Conservation (phyloP, 768 basidiomycete species). For the Cystobasidium tubakii region DNA sequence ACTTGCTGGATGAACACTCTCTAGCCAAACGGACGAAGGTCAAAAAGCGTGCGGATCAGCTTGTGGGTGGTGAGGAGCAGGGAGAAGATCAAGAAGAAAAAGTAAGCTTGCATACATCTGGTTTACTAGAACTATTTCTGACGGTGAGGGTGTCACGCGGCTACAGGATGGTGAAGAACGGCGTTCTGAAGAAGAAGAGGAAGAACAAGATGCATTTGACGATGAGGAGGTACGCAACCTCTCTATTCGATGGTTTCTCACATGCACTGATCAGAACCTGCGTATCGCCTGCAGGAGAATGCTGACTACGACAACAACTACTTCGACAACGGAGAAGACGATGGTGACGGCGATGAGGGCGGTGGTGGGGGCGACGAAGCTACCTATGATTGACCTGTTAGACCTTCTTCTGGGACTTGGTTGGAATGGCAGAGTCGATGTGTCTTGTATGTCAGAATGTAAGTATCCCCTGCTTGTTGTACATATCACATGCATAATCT, state of each 20-base stretch:
- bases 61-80: constrained; percentile 12
- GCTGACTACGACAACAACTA: constrained; percentile 37
- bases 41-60: constrained; percentile 5
- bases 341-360: constrained; percentile 7
- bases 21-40: constrained; percentile 11
- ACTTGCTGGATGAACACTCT: neutral
- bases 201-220: constrained; percentile 28
- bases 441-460: too few species aligned
- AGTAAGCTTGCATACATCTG: neutral
- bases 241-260: too few species aligned
- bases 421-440: too few species aligned
- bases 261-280: neutral
- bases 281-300: constrained; percentile 7
- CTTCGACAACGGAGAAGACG: constrained; percentile 31
- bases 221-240: constrained; percentile 32
- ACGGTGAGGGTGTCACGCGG: too few species aligned
- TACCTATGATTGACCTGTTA: neutral
- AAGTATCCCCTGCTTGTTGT: neutral
- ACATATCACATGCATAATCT: too few species aligned
- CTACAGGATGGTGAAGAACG: neutral
- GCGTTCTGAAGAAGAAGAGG: constrained; percentile 19
- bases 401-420: too few species aligned
- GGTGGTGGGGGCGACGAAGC: constrained; percentile 21
- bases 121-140: too few species aligned
- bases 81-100: constrained; percentile 26